Base-by-base conservation (phyloP, 192 early-diverging fungal species). In the Pilaira anomala region DNA sequence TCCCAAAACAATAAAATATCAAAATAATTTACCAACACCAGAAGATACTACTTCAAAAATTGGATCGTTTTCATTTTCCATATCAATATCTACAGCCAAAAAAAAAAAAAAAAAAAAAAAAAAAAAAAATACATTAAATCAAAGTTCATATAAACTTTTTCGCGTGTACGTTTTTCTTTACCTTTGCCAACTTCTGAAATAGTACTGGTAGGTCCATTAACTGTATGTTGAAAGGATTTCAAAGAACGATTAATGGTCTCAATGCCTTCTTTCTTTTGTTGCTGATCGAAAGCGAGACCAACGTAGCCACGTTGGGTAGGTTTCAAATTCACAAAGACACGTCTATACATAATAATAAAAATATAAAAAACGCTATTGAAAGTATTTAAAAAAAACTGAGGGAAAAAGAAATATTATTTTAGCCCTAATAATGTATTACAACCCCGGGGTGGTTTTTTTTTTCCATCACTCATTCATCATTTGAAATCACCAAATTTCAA, bases 31-130 rank as follows among this genome's bases (percentile, higher is more conserved):
- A 74, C 72, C 72, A 7, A 74, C 67, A 9, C 83, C 83, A 22
- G 78, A 59, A 40, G 78, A 78, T 7, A 84, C 69, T n/a, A 82
- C 68, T 56, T 80, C 77, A 62, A 84, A 84, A 22, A 67, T 72
- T 42, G 83, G 78, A 62, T 84, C 78, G 36, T 76, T 68, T 21
- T 66, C 41, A 71, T 71, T 48, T 67, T 73, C 44, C 63, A 69
- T 48, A 60, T 65, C 39, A 65, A 69, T 57, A 67, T 78, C 78
- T 76, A 78, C 12, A 30, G n/a, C 14, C 1, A 53, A 65, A 55
- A 13, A 25, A 22, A 42, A 13, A 26, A 44, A 0, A n/a, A 25
- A 55, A n/a, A 21, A 51, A 22, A 18, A 21, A 45, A 29, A n/a
- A n/a, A n/a, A n/a, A n/a, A n/a, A n/a, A n/a, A n/a, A n/a, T n/a